These are phyloP conservation scores for Serendipita vermifera DNA, from an alignment of 768 basidiomycete species.

Conservation along the genomic window DNA sequence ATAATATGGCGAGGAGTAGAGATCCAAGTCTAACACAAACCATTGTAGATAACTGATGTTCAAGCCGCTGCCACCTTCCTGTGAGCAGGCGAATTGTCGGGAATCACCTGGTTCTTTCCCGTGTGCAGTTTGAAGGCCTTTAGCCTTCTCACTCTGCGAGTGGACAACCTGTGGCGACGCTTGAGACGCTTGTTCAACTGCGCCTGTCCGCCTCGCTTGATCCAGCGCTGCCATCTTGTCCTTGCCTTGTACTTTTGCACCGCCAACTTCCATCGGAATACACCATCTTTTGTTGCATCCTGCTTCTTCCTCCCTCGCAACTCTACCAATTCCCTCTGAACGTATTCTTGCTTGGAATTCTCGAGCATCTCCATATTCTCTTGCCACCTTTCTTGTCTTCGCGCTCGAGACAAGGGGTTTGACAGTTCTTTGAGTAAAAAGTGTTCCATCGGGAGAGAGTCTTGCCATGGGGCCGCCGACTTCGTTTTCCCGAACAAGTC, in stretches of 20 bases:
- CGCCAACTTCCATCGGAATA: not conserved
- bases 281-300: not conserved
- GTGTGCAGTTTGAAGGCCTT: not conserved
- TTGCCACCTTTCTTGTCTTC: slow-evolving; percentile 69
- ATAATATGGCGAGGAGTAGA: too few species aligned
- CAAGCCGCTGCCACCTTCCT: too few species aligned
- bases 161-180: not conserved
- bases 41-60: too few species aligned
- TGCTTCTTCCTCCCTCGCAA: not conserved
- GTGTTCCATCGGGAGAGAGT: slow-evolving; percentile 47
- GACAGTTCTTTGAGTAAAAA: slow-evolving; percentile 57
- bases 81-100: too few species aligned
- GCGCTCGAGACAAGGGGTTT: slow-evolving; percentile 71
- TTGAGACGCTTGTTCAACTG: not conserved
- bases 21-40: too few species aligned
- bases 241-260: slow-evolving; percentile 4
- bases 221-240: not conserved
- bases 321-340: not conserved
- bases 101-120: not conserved
- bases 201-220: not conserved
- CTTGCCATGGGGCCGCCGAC: slow-evolving; percentile 32
- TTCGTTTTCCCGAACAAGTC: slow-evolving; percentile 29
- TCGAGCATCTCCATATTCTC: slow-evolving; percentile 27
- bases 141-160: not conserved
- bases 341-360: not conserved